Conservation (phyloP, 108 stramenopile genomes). For the Pseudonitzschia multiseries region DNA sequence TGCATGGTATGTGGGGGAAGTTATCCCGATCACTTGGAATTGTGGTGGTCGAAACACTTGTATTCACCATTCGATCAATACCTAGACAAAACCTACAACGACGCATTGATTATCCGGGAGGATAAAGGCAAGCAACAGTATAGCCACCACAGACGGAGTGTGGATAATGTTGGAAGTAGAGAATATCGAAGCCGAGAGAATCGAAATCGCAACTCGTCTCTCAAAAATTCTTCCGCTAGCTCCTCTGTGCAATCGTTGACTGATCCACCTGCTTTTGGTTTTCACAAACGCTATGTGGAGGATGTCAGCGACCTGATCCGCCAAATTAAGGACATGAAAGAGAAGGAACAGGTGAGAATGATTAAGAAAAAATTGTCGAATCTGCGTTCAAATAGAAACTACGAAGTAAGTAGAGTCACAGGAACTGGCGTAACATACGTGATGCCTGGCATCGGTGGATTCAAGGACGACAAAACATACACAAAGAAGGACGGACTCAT, state of each 20-base stretch:
- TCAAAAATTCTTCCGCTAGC: neutral
- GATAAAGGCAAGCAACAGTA: neutral
- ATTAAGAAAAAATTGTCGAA: constrained; percentile 12
- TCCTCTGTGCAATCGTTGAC: neutral
- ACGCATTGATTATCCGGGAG: constrained; percentile 6
- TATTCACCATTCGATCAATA: constrained; percentile 49
- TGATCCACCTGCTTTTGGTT: constrained; percentile 27
- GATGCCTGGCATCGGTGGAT: neutral
- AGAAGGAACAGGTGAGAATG: constrained; percentile 20
- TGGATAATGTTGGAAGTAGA: neutral
- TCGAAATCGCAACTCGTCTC: neutral
- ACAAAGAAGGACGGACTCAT: neutral
- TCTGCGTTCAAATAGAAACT: neutral
- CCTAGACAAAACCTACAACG: constrained; percentile 38
- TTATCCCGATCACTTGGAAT: constrained; percentile 46
- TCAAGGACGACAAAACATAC: neutral
- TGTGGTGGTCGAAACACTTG: constrained; percentile 49
- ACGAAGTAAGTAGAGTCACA: neutral
- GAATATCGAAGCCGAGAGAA: neutral
- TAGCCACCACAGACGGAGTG: neutral
- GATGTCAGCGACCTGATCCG: constrained; percentile 29
- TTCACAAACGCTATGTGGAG: constrained; percentile 46
- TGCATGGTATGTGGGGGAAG: constrained; percentile 54
- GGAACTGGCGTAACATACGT: neutral
- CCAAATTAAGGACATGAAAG: neutral